Evolutionary conservation across 2,329 filamentous ascomycete species (phyloP), one percentile per base, ranked within the genome.

Genomic region (Fusarium sp.): DNA sequence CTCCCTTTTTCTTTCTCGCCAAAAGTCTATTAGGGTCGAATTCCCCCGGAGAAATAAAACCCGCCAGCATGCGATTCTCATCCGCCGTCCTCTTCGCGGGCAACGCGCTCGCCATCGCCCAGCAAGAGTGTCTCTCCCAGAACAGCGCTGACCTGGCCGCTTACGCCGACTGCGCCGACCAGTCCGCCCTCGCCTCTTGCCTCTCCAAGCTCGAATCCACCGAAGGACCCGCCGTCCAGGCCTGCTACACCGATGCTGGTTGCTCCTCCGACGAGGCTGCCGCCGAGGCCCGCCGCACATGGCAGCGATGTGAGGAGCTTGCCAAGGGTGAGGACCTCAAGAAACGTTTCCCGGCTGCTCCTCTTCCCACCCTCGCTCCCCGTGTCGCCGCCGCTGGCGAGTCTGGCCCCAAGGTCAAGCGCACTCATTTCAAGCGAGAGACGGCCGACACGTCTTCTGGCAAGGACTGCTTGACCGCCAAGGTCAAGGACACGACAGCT

Each of bases 151-250:
- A 81, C 54, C 78, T 86, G 53, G 81, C 82, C 50, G 67, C 62
- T 14, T 74, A 77, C 38, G 78, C 83, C 13, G 77, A 78, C 58
- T 86, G 85, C 74, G 84, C 83, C 50, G 75, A 84, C 71, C 73
- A 75, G 61, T 77, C 75, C 61, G 77, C 80, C 38, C 78, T 86
- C 67, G 74, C 76, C 56, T 63, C 77, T 71, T 87, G 85, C 75
- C 77, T 87, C 54, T 64, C 72, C 9, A 67, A 73, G 33, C 76
- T 80, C 29, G 65, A 78, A 58, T 66, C 75, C 67, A 69, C 78
- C 62, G 70, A 74, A 50, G 55, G 74, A 13, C 58, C 64, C 16
- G 77, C 81, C 51, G 64, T 87, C 61, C 77, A 81, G 68, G 65
- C 67, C 27, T 83, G 81, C 75, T 79, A 79, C 72, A 46, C 69